Evolutionary conservation across 1,139 yeast species (phyloP).

Genomic region (Debaryomyces psychrophilus): DNA sequence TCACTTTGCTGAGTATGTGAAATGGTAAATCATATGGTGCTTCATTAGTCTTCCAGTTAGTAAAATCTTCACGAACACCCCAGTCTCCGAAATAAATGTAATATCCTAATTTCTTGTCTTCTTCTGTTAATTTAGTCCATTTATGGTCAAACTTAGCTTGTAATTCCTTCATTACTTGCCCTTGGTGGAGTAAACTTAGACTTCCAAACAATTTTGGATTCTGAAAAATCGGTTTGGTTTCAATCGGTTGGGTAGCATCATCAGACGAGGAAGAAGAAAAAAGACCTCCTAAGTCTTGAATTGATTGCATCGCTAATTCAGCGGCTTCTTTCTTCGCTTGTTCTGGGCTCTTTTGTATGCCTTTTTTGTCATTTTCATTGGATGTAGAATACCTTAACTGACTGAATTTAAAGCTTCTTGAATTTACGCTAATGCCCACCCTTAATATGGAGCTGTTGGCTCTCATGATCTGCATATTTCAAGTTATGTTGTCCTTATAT

Average conservation of each 20-base stretch:
- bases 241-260: slow-evolving; percentile 54
- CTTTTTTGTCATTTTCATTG: slow-evolving; percentile 1
- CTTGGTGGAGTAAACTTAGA: slow-evolving; percentile 58
- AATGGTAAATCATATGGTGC: slow-evolving; percentile 63
- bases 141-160: slow-evolving; percentile 54
- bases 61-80: slow-evolving; percentile 63
- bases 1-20: slow-evolving; percentile 38
- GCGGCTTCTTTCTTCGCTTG: slow-evolving; percentile 40
- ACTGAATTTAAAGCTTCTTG: not conserved
- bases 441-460: not conserved
- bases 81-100: slow-evolving; percentile 65
- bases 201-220: slow-evolving; percentile 49
- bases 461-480: not conserved
- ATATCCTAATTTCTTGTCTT: slow-evolving; percentile 55
- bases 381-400: slow-evolving; percentile 2
- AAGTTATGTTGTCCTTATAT: not conserved
- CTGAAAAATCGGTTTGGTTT: slow-evolving; percentile 52
- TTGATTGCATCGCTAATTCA: slow-evolving; percentile 44
- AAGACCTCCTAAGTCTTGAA: slow-evolving; percentile 46
- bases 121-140: slow-evolving; percentile 50
- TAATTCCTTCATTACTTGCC: slow-evolving; percentile 57
- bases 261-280: slow-evolving; percentile 34
- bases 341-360: slow-evolving; percentile 16
- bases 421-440: not conserved
- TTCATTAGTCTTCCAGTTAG: slow-evolving; percentile 41